Evolutionary conservation across 2,329 filamentous ascomycete genomes (phyloP), one percentile per base, ranked within the genome.

Genomic region (Beauveria varroae): DNA sequence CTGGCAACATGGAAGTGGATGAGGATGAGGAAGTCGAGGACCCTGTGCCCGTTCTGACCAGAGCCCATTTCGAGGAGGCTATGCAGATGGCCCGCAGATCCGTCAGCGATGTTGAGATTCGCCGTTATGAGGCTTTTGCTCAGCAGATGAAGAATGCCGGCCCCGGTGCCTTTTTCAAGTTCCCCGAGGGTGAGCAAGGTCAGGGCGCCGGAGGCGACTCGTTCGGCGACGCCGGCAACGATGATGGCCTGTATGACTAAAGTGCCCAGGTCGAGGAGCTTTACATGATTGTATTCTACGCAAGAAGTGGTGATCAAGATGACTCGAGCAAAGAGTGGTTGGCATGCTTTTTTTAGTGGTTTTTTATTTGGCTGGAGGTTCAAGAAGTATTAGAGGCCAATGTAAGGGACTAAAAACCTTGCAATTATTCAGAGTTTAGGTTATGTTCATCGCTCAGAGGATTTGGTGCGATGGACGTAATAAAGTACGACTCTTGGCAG

Each of bases 91-190:
- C 95, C 65, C 89, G 95, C 76, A 87, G 90, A 73, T 98, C 95
- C 30, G 95, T 99, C 68, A 93, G 86, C 62, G 95, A 99, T 68
- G 93, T 98, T 24, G 95, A 99, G 83, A 96, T 99, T 70, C 90
- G 95, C 72, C 89, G 93, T 64, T 99, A 99, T 79, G 95, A 99
- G 83, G 93, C 95, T 5, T 99, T 99, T 71, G 90, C 93, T 46
- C 93, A 98, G 80, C 93, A 93, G 75, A 96, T 99, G 92, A 99
- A 99, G 90, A 96, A 96, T 75, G 87, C 91, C 63, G 93, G 92
- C 57, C 93, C 93, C 44, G 93, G 93, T 71, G 92, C 91, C 69
- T 97, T 95, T 85, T 99, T 99, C 90, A 93, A 96, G 78, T 99
- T 99, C 87, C 93, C 90, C 37, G 81, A 82, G 64, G 89, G 86